phyloP scores from a whole-genome alignment of 331 rosid species.

The Rhamnella rubrinervis region DNA sequence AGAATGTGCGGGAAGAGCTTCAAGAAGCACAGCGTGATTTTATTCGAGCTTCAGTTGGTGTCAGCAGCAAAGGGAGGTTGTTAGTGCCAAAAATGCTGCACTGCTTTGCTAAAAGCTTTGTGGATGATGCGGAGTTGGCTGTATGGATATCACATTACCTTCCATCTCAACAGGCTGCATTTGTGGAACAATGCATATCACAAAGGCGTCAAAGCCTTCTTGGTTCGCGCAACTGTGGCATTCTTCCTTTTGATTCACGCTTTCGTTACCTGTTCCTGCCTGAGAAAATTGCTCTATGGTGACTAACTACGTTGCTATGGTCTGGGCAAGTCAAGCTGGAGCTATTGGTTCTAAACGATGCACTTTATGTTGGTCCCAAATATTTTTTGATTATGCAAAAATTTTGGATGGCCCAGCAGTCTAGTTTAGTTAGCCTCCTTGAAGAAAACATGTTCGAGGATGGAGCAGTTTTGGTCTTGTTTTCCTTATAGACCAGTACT shows the following conservation, averaged over 20 bases:
- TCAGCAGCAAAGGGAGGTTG: conserved; percentile 66
- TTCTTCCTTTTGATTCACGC: conserved; percentile 65
- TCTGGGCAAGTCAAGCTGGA: background rate
- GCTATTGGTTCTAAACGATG: background rate
- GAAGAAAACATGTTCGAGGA: background rate
- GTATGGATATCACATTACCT: conserved; percentile 76
- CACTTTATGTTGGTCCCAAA: background rate
- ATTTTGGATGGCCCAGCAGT: background rate
- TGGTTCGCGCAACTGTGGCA: conserved; percentile 64
- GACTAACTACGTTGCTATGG: conserved; percentile 3
- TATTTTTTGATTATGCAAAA: background rate
- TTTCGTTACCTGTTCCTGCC: conserved; percentile 70
- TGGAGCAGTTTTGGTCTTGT: conserved; percentile 22
- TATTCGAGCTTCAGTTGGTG: conserved; percentile 67
- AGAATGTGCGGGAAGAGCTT: conserved; percentile 58
- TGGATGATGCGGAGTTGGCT: conserved; percentile 64
- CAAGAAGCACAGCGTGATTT: conserved; percentile 65
- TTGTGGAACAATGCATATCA: conserved; percentile 65
- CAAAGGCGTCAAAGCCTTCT: conserved; percentile 65
- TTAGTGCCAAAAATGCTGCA: conserved; percentile 73
- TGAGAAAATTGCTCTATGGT: conserved; percentile 17
- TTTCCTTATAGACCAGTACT: conserved; percentile 12
- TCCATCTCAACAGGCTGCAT: conserved; percentile 61
- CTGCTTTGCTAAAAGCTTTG: conserved; percentile 59
- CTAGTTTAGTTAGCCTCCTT: background rate